A percentile compares a stretch with the other conserved stretches of the same genome.
Evolutionary conservation across 2,329 filamentous ascomycete genomes (phyloP).

Genomic region (Geoglossum cookeanum): DNA sequence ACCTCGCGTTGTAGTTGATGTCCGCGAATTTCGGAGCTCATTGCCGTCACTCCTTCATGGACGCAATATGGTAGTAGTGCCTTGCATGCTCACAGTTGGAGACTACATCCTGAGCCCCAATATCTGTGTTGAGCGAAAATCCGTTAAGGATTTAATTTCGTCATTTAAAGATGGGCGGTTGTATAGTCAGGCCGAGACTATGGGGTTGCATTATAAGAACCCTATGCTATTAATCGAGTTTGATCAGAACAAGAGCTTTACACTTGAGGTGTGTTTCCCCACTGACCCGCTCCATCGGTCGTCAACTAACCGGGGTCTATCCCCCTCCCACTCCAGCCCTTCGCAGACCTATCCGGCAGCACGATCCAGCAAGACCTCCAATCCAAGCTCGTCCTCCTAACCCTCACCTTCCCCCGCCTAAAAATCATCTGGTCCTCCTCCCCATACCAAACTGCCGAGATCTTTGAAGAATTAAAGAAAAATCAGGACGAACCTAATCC

Average conservation of each 20-base stretch:
- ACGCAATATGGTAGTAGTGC: constrained; percentile 70
- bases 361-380: constrained; percentile 50
- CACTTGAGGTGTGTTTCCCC: constrained; percentile 38
- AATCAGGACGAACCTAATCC: constrained; percentile 83
- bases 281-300: background rate
- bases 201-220: constrained; percentile 81
- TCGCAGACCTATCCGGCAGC: constrained; percentile 22
- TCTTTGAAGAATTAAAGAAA: constrained; percentile 84
- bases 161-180: constrained; percentile 84
- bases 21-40: constrained; percentile 87
- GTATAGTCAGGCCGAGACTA: constrained; percentile 80
- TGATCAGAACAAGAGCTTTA: constrained; percentile 93
- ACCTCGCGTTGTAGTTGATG: constrained; percentile 81
- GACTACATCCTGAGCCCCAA: constrained; percentile 86
- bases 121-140: constrained; percentile 91
- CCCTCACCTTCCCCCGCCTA: constrained; percentile 73
- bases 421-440: constrained; percentile 87
- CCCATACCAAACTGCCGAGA: constrained; percentile 92
- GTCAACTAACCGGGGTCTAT: background rate
- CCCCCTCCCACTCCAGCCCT: constrained; percentile 18
- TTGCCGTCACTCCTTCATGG: constrained; percentile 83
- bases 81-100: constrained; percentile 88
- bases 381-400: constrained; percentile 78
- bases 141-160: constrained; percentile 71
- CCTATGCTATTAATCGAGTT: constrained; percentile 95